These are phyloP conservation scores for Leonotis leonurus DNA, from an alignment of 257 asterid species.

Conservation along the genomic window DNA sequence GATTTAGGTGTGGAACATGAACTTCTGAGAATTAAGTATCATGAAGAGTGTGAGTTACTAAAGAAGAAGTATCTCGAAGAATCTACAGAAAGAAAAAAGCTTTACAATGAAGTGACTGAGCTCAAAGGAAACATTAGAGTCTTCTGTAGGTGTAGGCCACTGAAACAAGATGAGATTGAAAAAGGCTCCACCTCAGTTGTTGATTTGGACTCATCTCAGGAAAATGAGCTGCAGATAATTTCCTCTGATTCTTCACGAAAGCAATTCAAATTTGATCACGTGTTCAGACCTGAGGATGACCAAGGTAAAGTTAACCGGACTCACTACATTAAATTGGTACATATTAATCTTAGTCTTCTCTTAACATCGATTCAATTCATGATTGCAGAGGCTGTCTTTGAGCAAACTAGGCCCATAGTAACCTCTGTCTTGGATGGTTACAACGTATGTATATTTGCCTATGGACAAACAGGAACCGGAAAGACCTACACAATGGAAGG, in stretches of 20 bases:
- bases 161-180: conserved; percentile 63
- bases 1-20: conserved; percentile 58
- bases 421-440: conserved; percentile 92
- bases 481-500: conserved; percentile 75
- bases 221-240: conserved; percentile 70
- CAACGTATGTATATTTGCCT: conserved; percentile 94
- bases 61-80: conserved; percentile 71
- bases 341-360: background rate
- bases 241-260: conserved; percentile 71
- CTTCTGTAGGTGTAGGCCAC: conserved; percentile 93
- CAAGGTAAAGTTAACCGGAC: conserved; percentile 46
- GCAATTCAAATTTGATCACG: conserved; percentile 78
- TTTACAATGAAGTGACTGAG: conserved; percentile 85
- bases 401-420: conserved; percentile 73
- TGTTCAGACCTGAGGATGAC: conserved; percentile 68
- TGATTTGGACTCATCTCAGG: conserved; percentile 68
- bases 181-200: conserved; percentile 59
- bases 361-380: conserved; percentile 9
- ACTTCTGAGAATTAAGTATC: conserved; percentile 42
- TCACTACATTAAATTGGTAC: background rate
- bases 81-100: conserved; percentile 58
- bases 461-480: conserved; percentile 60
- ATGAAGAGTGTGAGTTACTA: conserved; percentile 47
- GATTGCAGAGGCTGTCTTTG: conserved; percentile 76
- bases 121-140: conserved; percentile 94